Percentiles rank a stretch among this genome's conserved stretches.
Conservation (phyloP, 257 asterid genomes). For the Nicotiana noctiflora region DNA sequence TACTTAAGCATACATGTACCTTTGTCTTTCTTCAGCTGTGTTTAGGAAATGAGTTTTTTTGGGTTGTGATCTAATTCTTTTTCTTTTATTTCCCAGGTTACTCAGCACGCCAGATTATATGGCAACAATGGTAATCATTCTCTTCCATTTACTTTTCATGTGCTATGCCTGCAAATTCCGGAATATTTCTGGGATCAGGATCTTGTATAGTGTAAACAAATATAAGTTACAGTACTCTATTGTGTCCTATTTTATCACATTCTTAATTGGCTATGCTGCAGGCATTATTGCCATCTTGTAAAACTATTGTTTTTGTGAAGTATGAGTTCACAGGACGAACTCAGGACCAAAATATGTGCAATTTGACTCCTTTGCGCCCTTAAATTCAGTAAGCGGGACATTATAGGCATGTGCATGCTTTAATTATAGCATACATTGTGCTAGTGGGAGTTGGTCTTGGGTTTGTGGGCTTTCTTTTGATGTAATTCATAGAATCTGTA, state of each 20-base stretch:
- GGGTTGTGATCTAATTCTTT: background rate
- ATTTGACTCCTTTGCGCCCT: background rate
- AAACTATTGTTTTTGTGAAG: background rate
- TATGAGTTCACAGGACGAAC: background rate
- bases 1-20: background rate
- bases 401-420: background rate
- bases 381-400: background rate
- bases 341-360: background rate
- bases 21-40: background rate
- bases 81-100: constrained; percentile 50
- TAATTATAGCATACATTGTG: background rate
- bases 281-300: background rate
- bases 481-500: no score
- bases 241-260: background rate
- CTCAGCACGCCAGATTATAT: constrained; percentile 57
- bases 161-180: background rate
- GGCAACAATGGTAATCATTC: constrained; percentile 64
- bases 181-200: background rate
- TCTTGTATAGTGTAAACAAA: background rate
- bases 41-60: background rate
- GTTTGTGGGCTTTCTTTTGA: background rate
- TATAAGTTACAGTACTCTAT: background rate
- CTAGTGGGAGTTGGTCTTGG: background rate
- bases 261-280: background rate
- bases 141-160: background rate